phyloP scores from a whole-genome alignment of 2,329 filamentous ascomycete species.

The Incumbomyces lentus region DNA sequence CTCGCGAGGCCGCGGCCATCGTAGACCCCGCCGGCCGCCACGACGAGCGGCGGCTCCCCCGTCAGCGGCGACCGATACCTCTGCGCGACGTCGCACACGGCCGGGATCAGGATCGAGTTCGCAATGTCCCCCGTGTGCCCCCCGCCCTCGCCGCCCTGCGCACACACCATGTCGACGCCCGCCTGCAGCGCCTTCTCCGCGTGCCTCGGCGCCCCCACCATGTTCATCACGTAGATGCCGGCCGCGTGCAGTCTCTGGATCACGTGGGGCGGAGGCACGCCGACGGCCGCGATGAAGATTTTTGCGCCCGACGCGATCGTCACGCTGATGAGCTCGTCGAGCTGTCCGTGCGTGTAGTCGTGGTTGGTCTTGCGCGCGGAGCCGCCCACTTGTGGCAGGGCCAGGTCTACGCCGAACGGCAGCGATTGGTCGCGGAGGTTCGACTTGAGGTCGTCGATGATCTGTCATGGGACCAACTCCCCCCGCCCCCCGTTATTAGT shows the following conservation, averaged over 20 bases:
- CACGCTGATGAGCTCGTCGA: conserved; percentile 80
- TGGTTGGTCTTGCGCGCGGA: conserved; percentile 82
- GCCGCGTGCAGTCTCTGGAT: conserved; percentile 69
- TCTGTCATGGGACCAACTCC: conserved; percentile 39
- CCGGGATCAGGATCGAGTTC: conserved; percentile 75
- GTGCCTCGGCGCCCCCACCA: conserved; percentile 89
- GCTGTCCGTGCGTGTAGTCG: conserved; percentile 83
- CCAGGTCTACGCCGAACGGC: conserved; percentile 85
- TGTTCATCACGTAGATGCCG: conserved; percentile 86
- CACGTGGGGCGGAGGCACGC: conserved; percentile 64
- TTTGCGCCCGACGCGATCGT: conserved; percentile 73
- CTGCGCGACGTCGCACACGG: conserved; percentile 72
- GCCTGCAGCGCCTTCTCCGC: conserved; percentile 77
- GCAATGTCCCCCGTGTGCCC: conserved; percentile 86
- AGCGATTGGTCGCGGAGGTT: conserved; percentile 56
- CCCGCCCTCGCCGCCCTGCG: conserved; percentile 86
- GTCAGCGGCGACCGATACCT: conserved; percentile 61
- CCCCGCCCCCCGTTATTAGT: too few species aligned
- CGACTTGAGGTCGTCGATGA: conserved; percentile 77
- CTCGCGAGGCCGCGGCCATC: conserved; percentile 73
- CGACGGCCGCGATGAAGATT: conserved; percentile 80
- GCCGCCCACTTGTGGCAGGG: conserved; percentile 79
- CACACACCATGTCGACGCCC: conserved; percentile 83
- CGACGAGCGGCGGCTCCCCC: conserved; percentile 63
- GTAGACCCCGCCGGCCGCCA: conserved; percentile 80